Evolutionary conservation across 108 stramenopile species (phyloP).

Genomic region (Fragilaria crotonensis): DNA sequence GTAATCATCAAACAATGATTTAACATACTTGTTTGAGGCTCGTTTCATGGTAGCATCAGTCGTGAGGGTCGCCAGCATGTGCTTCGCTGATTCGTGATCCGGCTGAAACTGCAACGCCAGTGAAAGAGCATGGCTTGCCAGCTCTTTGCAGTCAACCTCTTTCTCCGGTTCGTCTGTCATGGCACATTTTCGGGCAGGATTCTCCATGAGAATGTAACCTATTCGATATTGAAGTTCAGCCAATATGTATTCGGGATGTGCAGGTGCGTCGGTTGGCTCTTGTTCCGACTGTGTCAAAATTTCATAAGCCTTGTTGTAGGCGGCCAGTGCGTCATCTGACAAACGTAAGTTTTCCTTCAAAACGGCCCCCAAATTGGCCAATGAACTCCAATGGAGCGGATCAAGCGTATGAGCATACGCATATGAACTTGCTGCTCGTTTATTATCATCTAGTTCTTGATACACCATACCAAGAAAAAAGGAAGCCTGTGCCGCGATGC

Average conservation of each 20-base stretch:
- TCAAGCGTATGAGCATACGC: slow-evolving; percentile 41
- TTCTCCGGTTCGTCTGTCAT: slow-evolving; percentile 25
- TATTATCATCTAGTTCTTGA: slow-evolving; percentile 33
- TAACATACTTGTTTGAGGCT: slow-evolving; percentile 51
- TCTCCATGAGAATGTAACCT: slow-evolving; percentile 45
- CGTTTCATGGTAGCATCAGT: slow-evolving; percentile 77
- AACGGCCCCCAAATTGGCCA: slow-evolving; percentile 56
- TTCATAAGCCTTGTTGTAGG: slow-evolving; percentile 65
- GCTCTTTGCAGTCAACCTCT: slow-evolving; percentile 42
- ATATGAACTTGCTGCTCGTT: slow-evolving; percentile 33
- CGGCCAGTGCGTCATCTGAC: slow-evolving; percentile 44
- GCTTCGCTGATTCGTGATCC: slow-evolving; percentile 49
- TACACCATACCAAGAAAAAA: slow-evolving; percentile 65
- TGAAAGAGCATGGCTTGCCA: slow-evolving; percentile 52
- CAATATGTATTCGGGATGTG: slow-evolving; percentile 39
- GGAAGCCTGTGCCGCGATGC: slow-evolving; percentile 37
- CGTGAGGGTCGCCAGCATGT: slow-evolving; percentile 64
- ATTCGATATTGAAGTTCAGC: slow-evolving; percentile 67
- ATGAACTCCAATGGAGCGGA: slow-evolving; percentile 52
- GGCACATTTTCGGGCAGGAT: slow-evolving; percentile 38
- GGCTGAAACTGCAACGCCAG: slow-evolving; percentile 43
- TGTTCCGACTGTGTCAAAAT: slow-evolving; percentile 32
- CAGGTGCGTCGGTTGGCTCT: slow-evolving; percentile 55
- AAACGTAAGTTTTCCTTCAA: slow-evolving; percentile 44
- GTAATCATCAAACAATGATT: slow-evolving; percentile 63